Evolutionary conservation across 495 filamentous ascomycete species (phyloP).

Genomic region (Podospora appendiculata): DNA sequence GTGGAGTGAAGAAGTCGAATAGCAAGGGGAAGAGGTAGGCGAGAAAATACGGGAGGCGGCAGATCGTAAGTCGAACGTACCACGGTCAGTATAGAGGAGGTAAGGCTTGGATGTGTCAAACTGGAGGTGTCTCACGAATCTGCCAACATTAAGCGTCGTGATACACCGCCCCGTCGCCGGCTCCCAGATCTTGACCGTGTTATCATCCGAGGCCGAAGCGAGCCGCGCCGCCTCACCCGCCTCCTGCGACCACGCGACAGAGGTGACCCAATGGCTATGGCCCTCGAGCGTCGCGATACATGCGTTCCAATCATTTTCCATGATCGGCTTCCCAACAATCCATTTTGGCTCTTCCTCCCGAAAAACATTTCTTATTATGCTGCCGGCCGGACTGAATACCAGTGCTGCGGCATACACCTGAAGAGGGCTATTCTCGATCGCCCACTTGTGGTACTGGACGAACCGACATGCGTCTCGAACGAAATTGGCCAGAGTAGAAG

Average conservation of each 20-base stretch:
- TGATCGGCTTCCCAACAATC: not conserved
- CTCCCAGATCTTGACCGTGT: constrained; percentile 12
- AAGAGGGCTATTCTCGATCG: constrained; percentile 18
- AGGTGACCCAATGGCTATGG: constrained; percentile 1
- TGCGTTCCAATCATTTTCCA: constrained; percentile 7
- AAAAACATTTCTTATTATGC: constrained; percentile 10
- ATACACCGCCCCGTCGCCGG: not conserved
- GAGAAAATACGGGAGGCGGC: too few species aligned
- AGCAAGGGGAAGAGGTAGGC: not conserved
- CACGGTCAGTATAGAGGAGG: not conserved
- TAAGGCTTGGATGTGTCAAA: not conserved
- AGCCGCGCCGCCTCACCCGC: constrained; percentile 5
- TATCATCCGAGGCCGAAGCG: constrained; percentile 7
- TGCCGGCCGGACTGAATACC: constrained; percentile 7
- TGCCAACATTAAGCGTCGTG: not conserved
- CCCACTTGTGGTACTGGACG: constrained; percentile 10
- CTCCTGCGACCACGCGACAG: constrained; percentile 6
- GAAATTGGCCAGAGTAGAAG: constrained; percentile 1
- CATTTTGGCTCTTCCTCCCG: constrained; percentile 4
- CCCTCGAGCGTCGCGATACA: constrained; percentile 3
- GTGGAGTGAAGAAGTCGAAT: not conserved
- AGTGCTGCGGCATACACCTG: constrained; percentile 10
- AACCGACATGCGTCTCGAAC: constrained; percentile 20
- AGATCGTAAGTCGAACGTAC: not conserved
- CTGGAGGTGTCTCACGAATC: not conserved